Evolutionary conservation across 2,329 filamentous ascomycete species (phyloP).

Genomic region (Penicillium sp.): DNA sequence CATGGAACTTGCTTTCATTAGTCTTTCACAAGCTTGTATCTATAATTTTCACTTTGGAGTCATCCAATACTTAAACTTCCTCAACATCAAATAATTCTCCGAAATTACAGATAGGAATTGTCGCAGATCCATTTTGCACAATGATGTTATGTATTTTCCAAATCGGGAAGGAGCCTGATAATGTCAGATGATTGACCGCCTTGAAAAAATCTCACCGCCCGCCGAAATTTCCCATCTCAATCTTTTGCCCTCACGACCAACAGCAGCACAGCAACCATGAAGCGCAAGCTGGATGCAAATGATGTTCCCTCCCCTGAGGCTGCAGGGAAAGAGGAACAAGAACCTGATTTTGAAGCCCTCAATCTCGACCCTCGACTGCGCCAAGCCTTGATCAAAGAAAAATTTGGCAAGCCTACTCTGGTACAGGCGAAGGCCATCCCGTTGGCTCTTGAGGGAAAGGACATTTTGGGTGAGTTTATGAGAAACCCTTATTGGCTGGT

Average conservation of each 20-base stretch:
- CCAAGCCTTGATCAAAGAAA: conserved; percentile 76
- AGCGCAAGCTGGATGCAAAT: conserved; percentile 47
- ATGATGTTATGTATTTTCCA: conserved; percentile 1
- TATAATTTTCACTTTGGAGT: no score
- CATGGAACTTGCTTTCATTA: no score
- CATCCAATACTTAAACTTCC: no score
- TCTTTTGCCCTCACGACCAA: conserved; percentile 5
- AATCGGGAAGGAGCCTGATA: not conserved
- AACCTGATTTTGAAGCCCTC: conserved; percentile 64
- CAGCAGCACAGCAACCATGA: conserved; percentile 36
- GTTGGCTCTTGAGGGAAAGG: conserved; percentile 75
- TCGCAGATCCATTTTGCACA: not conserved
- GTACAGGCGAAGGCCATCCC: conserved; percentile 87
- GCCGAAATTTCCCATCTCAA: conserved; percentile 29
- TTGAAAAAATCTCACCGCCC: conserved; percentile 31
- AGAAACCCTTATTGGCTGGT: not conserved
- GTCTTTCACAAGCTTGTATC: no score
- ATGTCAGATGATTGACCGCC: conserved; percentile 19
- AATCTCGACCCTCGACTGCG: conserved; percentile 78
- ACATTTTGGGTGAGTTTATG: conserved; percentile 59
- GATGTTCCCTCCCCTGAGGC: conserved; percentile 41
- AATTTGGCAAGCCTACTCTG: conserved; percentile 78
- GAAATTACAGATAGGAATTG: not conserved
- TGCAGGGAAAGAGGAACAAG: conserved; percentile 22
- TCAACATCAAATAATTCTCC: no score